Conservation (phyloP, 352 stramenopile species). For the Phytopythium oedochilum region DNA sequence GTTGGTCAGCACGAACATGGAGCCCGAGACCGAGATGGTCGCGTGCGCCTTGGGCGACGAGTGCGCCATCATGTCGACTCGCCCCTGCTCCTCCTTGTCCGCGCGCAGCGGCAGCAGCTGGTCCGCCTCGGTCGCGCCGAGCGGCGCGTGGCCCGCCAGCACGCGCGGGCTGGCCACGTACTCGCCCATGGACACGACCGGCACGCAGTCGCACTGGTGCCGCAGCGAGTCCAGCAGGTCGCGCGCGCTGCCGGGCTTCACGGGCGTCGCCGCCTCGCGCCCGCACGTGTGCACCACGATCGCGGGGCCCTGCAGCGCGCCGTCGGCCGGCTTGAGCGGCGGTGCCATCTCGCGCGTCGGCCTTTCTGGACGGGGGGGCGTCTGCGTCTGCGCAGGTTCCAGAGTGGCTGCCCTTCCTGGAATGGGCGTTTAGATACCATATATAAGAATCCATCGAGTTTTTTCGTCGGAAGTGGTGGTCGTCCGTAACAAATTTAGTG, state of each 20-base stretch:
- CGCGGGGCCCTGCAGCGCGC: conserved; percentile 2
- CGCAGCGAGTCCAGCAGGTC: conserved; percentile 55
- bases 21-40: conserved; percentile 54
- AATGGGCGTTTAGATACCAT: no score
- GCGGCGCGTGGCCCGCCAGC: conserved; percentile 1
- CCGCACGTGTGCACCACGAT: conserved; percentile 31
- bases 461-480: no score
- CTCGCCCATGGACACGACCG: conserved; percentile 70
- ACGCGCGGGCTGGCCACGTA: conserved; percentile 59
- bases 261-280: conserved; percentile 23
- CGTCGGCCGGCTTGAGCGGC: not conserved
- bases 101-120: conserved; percentile 13
- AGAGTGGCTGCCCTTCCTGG: no score
- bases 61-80: conserved; percentile 8
- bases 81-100: conserved; percentile 14
- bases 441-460: no score
- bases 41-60: conserved; percentile 18
- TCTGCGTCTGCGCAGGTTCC: not conserved
- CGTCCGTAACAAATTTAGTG: no score
- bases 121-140: conserved; percentile 19
- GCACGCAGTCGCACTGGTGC: conserved; percentile 58
- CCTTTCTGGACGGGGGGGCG: not conserved
- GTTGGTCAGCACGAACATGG: conserved; percentile 71
- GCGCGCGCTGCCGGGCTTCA: conserved; percentile 29
- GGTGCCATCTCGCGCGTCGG: not conserved